Percentiles rank a stretch among this genome's conserved stretches.
phyloP scores from a whole-genome alignment of 2,329 filamentous ascomycete species.

The Fusarium continuum region DNA sequence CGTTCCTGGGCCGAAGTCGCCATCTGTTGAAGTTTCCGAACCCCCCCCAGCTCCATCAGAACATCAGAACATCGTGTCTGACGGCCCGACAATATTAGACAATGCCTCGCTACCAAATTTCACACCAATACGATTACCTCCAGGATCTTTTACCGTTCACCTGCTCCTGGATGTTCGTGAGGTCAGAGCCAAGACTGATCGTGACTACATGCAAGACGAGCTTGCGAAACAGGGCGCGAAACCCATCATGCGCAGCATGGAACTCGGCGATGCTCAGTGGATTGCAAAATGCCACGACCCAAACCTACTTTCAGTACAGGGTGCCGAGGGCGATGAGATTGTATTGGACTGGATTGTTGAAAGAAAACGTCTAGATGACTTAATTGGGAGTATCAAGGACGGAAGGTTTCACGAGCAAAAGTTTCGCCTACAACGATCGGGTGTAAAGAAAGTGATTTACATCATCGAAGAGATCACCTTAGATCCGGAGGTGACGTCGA shows the following conservation, averaged over 20 bases:
- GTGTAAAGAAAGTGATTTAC: slow-evolving; percentile 80
- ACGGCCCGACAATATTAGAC: slow-evolving; percentile 47
- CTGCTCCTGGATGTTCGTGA: slow-evolving; percentile 80
- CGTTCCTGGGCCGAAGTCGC: slow-evolving; percentile 14
- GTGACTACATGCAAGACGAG: slow-evolving; percentile 80
- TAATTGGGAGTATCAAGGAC: slow-evolving; percentile 83
- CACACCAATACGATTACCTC: slow-evolving; percentile 67
- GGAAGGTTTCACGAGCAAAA: slow-evolving; percentile 87
- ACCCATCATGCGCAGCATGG: slow-evolving; percentile 73
- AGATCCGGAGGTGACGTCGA: slow-evolving; percentile 60
- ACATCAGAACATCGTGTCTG: slow-evolving; percentile 54
- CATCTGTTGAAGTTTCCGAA: slow-evolving; percentile 31
- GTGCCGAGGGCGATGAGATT: slow-evolving; percentile 72
- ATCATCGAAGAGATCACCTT: slow-evolving; percentile 78
- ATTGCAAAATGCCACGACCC: slow-evolving; percentile 76
- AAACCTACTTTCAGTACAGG: slow-evolving; percentile 62
- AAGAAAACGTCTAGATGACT: slow-evolving; percentile 80
- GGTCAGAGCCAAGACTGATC: slow-evolving; percentile 74
- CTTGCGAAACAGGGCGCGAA: slow-evolving; percentile 71
- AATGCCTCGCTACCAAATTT: slow-evolving; percentile 56
- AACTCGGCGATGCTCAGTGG: slow-evolving; percentile 82
- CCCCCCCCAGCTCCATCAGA: slow-evolving; percentile 20
- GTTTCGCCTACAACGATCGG: slow-evolving; percentile 77
- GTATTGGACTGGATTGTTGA: slow-evolving; percentile 84
- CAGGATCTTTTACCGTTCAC: slow-evolving; percentile 75